Evolutionary conservation across 2,329 filamentous ascomycete genomes (phyloP).

Genomic region (Sphaerulina populicola): DNA sequence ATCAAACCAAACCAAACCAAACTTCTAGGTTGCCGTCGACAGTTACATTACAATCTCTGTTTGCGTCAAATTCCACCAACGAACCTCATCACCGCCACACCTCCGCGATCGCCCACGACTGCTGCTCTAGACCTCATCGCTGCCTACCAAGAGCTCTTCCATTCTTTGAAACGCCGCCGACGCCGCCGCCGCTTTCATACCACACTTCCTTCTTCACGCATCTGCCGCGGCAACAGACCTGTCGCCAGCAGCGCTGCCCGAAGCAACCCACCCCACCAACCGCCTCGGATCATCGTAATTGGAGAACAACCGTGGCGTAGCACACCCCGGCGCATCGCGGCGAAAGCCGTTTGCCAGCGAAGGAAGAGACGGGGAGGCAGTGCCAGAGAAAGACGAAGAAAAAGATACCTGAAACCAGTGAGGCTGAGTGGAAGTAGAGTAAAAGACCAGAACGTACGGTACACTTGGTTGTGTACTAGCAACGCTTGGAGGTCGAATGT

Average conservation of each 20-base stretch:
- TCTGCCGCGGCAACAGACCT: not conserved
- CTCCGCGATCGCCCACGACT: too few species aligned
- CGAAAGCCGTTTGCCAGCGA: slow-evolving; percentile 13
- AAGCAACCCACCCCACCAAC: not conserved
- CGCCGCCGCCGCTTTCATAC: not conserved
- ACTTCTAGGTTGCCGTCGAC: too few species aligned
- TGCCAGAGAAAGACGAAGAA: not conserved
- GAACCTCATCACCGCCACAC: too few species aligned
- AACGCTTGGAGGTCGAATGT: slow-evolving; percentile 16
- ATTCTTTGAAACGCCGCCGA: not conserved
- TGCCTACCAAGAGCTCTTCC: not conserved
- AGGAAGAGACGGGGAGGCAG: slow-evolving; percentile 14
- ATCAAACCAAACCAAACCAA: too few species aligned
- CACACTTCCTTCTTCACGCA: not conserved
- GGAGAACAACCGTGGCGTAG: slow-evolving; percentile 13
- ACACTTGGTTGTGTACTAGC: not conserved
- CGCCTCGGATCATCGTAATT: not conserved
- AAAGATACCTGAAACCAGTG: not conserved
- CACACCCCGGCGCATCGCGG: slow-evolving; percentile 10
- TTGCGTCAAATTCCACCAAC: too few species aligned
- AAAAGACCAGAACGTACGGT: not conserved
- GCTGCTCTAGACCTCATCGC: too few species aligned
- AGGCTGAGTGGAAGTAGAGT: not conserved
- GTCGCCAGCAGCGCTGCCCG: not conserved
- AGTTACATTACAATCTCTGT: too few species aligned